Evolutionary conservation across 2,329 filamentous ascomycete species (phyloP).

Genomic region (Aspergillus chevalieri): DNA sequence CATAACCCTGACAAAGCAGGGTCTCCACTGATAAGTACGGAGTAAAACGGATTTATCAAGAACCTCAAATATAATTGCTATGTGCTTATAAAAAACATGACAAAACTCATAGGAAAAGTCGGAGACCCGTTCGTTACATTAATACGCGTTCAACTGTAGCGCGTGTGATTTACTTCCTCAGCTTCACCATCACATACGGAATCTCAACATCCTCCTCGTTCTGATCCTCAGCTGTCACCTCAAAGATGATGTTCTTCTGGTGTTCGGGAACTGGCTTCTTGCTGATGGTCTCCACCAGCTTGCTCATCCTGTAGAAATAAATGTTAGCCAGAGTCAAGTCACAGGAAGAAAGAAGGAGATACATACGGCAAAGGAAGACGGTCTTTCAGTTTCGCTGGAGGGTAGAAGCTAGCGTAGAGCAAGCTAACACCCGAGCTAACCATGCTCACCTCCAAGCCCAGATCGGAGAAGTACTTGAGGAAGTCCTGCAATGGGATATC

Average conservation of each 20-base stretch:
- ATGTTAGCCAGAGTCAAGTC: slow-evolving; percentile 19
- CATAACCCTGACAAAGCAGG: slow-evolving; percentile 24
- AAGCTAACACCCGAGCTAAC: slow-evolving; percentile 95
- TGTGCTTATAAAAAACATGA: slow-evolving; percentile 6
- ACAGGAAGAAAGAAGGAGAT: neutral
- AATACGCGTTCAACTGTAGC: neutral
- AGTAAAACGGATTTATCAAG: neutral
- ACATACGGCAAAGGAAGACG: slow-evolving; percentile 65
- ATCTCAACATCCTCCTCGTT: slow-evolving; percentile 93
- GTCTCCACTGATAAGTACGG: slow-evolving; percentile 2
- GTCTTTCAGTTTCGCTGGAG: slow-evolving; percentile 74
- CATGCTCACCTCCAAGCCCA: slow-evolving; percentile 81
- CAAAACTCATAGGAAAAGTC: slow-evolving; percentile 8
- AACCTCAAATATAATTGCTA: too few relatives aligned
- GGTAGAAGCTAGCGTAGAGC: slow-evolving; percentile 90
- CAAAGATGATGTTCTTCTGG: slow-evolving; percentile 93
- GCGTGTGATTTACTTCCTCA: slow-evolving; percentile 37
- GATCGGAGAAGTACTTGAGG: slow-evolving; percentile 70
- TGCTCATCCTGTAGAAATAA: slow-evolving; percentile 61
- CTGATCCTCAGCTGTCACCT: slow-evolving; percentile 85
- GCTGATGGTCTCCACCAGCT: slow-evolving; percentile 80
- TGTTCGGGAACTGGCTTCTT: slow-evolving; percentile 88
- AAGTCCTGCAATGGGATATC: slow-evolving; percentile 82
- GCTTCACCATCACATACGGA: slow-evolving; percentile 88
- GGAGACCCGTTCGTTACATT: slow-evolving; percentile 2